Evolutionary conservation across 2,329 filamentous ascomycete genomes (phyloP), one percentile per base, ranked within the genome.

Genomic region (Alternaria sp.): DNA sequence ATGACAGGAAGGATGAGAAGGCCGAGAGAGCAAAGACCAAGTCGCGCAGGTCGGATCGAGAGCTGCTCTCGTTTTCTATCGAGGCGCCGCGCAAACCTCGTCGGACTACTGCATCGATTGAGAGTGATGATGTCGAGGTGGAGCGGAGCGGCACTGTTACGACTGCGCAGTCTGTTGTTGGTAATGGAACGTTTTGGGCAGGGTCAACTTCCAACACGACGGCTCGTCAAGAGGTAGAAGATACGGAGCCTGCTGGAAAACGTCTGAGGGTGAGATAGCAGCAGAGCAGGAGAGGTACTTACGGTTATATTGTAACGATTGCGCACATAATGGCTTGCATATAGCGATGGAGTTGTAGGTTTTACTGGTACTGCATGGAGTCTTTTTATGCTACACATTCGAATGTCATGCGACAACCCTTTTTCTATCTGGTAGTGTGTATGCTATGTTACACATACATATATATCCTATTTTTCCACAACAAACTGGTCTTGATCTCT

Each of bases 51-150:
- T 56, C 67, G 1, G 64, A 75, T 5, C 63, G 74, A 12, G 73
- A 78, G 43, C 61, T 78, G 20, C 73, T 78, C 48, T 76, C 75
- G 0, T 75, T 78, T 32, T 76, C 75, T 2, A 74, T 78, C 20
- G 73, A 77, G 46, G 74, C 74, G 12, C 75, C 76, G 0, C 71
- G 70, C 60, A 65, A 61, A 16, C 22, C 73, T n/a, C 73, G 73
- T 36, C 38, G 46, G 5, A 69, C 63, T 3, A 69, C 63, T 3
- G 55, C 63, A 2, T 54, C 16, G 3, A 12, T 28, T 14, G 18
- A 53, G 5, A 18, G 28, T 4, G 32, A 8, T 12, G 38, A 16
- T 44, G 38, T 3, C 7, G 11, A 42, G 24, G 30, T 39, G 18
- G 9, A 58, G 7, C 6, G 42, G 9, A 61, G 61, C 2, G 57